phyloP scores from a whole-genome alignment of 345 rosid genomes.

The Salix brachista region DNA sequence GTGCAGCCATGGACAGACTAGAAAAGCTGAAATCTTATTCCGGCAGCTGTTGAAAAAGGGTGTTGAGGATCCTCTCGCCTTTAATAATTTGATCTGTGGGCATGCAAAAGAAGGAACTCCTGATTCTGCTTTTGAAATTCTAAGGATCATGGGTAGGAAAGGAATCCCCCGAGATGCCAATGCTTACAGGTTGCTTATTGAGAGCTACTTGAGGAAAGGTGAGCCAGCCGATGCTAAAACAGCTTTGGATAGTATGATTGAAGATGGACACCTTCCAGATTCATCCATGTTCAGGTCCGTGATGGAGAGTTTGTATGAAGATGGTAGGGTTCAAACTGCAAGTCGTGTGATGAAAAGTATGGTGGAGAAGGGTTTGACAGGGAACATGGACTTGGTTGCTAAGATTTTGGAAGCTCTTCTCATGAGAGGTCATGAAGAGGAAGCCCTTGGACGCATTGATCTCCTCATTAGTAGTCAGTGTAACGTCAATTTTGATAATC shows the following conservation, averaged over 20 bases:
- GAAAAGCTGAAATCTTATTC: conserved; percentile 78
- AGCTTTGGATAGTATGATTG: conserved; percentile 79
- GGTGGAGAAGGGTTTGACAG: conserved; percentile 77
- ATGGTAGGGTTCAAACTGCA: conserved; percentile 85
- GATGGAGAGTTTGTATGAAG: conserved; percentile 80
- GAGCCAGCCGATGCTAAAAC: conserved; percentile 90
- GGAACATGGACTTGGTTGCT: conserved; percentile 68
- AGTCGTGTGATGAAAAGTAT: conserved; percentile 85
- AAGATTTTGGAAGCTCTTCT: conserved; percentile 83
- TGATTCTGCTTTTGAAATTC: conserved; percentile 68
- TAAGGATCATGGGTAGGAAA: conserved; percentile 79
- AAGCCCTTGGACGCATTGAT: conserved; percentile 82
- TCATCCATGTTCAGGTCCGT: conserved; percentile 67
- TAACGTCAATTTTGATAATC: conserved; percentile 51
- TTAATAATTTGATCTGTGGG: conserved; percentile 66
- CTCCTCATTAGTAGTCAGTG: conserved; percentile 56
- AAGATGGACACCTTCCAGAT: conserved; percentile 70
- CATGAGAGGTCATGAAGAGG: conserved; percentile 84
- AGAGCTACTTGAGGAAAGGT: conserved; percentile 87
- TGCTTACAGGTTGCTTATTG: conserved; percentile 64
- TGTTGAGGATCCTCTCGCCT: conserved; percentile 60
- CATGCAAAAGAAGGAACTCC: conserved; percentile 86
- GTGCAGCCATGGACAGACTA: conserved; percentile 64
- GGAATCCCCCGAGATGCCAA: conserved; percentile 65
- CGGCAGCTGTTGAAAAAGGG: conserved; percentile 88